These are phyloP conservation scores for Flaveria floridana DNA, from an alignment of 140 eudicot species.

Conservation along the genomic window DNA sequence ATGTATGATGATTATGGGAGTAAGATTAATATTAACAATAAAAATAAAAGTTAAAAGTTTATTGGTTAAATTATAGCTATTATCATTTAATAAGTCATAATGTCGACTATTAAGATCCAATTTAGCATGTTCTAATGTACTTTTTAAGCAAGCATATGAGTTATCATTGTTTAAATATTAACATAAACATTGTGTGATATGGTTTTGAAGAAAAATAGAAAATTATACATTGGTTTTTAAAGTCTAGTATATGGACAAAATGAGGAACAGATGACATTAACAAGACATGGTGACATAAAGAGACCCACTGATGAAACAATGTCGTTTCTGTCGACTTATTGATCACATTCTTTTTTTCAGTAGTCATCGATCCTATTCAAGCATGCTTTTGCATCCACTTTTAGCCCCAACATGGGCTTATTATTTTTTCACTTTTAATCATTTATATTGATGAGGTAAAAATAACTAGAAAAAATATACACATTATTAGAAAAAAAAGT, in stretches of 20 bases:
- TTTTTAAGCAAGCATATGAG: too few species aligned
- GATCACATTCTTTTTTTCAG: not conserved
- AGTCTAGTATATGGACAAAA: slow-evolving; percentile 1
- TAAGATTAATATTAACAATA: too few species aligned
- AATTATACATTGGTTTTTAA: not conserved
- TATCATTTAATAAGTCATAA: too few species aligned
- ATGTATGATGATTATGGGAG: too few species aligned
- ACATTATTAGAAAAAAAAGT: not conserved
- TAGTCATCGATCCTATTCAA: slow-evolving; percentile 8
- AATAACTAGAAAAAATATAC: too few species aligned
- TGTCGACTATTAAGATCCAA: too few species aligned
- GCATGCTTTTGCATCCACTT: slow-evolving; percentile 10
- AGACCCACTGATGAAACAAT: slow-evolving; percentile 27
- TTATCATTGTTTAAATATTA: not conserved
- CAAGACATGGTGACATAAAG: slow-evolving; percentile 14
- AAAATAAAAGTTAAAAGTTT: too few species aligned
- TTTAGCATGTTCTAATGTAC: too few species aligned
- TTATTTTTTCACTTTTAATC: not conserved
- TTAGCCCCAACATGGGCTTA: not conserved
- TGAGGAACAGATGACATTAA: slow-evolving; percentile 7
- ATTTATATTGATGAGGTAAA: not conserved
- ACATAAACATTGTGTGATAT: not conserved
- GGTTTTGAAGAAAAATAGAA: not conserved
- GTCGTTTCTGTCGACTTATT: slow-evolving; percentile 30
- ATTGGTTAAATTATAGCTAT: too few species aligned